Percentiles rank a stretch among this genome's conserved stretches.
Evolutionary conservation across 176 grass and related monocot species (phyloP).

Genomic region (Oropetium thomaeum): DNA sequence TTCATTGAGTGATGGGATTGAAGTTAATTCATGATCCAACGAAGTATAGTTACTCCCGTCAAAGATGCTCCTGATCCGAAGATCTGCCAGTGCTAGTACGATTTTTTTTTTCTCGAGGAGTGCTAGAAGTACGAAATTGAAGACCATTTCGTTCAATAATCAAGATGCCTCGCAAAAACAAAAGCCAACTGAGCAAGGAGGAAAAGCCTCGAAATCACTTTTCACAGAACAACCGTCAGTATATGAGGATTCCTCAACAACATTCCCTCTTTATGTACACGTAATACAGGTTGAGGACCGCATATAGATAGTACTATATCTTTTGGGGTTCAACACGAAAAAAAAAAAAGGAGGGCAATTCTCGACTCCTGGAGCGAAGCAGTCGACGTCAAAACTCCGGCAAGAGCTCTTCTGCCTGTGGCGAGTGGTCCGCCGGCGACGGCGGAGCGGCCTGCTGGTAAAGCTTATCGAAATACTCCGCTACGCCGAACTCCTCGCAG

Average conservation of each 20-base stretch:
- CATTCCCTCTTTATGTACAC: not conserved
- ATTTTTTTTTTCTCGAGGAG: too few species aligned
- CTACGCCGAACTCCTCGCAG: constrained; percentile 50
- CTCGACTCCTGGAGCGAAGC: not conserved
- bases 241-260: not conserved
- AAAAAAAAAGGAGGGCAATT: not conserved
- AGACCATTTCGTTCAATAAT: not conserved
- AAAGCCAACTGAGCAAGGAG: not conserved
- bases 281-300: too few species aligned
- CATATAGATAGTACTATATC: too few species aligned
- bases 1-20: not conserved
- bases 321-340: not conserved
- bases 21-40: constrained; percentile 5
- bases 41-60: not conserved
- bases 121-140: too few species aligned
- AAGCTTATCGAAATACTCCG: constrained; percentile 56
- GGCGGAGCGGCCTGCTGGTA: constrained; percentile 28
- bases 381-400: constrained; percentile 20
- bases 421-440: constrained; percentile 28
- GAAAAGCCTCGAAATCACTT: not conserved
- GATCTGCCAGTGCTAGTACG: not conserved
- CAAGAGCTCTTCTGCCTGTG: constrained; percentile 47
- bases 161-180: not conserved
- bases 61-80: not conserved
- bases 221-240: not conserved